A percentile compares a stretch with the other conserved stretches of the same genome.
phyloP scores from a whole-genome alignment of 2,329 filamentous ascomycete species.

The Ophiostoma tasmaniense region DNA sequence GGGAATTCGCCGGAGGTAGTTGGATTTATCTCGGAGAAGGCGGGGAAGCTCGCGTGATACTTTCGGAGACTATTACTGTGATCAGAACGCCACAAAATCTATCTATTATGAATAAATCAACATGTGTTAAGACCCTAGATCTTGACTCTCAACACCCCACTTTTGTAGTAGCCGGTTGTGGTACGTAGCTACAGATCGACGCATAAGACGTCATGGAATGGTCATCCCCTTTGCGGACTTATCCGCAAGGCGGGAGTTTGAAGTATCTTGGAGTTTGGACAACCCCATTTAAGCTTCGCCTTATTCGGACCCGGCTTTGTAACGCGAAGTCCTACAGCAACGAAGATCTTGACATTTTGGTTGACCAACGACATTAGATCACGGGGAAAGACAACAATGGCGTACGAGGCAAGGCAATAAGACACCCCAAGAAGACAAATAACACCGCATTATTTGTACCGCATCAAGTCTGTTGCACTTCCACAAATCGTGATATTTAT shows the following conservation, averaged over 20 bases:
- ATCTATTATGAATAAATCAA: neutral
- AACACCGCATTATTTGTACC: too few relatives aligned
- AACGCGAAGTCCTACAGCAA: neutral
- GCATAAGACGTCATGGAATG: neutral
- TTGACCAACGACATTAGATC: neutral
- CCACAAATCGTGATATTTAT: neutral
- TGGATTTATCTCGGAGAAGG: neutral
- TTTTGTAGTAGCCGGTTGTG: neutral
- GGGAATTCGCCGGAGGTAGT: slow-evolving; percentile 13
- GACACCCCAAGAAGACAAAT: too few relatives aligned
- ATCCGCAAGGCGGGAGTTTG: neutral
- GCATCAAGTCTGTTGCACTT: neutral
- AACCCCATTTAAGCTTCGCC: neutral
- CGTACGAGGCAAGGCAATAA: neutral
- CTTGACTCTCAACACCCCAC: neutral
- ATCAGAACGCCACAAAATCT: neutral
- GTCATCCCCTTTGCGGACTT: neutral
- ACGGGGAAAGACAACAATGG: neutral
- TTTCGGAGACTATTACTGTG: neutral
- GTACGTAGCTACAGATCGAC: neutral
- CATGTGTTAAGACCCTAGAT: neutral
- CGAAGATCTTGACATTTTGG: neutral
- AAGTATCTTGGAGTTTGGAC: neutral
- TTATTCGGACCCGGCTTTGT: neutral
- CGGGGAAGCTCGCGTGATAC: neutral